These are phyloP conservation scores for Blastobotrys petasosporus DNA, from an alignment of 1,139 yeast species.

Conservation along the genomic window DNA sequence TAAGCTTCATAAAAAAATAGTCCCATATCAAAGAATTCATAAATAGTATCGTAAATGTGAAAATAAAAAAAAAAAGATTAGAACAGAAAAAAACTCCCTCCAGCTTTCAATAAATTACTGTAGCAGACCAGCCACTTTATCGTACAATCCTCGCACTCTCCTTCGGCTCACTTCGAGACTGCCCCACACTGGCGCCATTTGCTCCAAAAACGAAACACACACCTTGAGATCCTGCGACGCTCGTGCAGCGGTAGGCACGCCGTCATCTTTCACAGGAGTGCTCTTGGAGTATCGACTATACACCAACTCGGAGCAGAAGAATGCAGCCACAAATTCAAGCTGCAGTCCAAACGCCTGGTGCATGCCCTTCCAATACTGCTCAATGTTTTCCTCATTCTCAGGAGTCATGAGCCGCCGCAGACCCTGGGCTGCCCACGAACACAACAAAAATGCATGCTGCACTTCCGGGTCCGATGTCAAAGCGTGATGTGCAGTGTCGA, in stretches of 20 bases:
- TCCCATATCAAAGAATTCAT: too few relatives aligned
- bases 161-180: background rate
- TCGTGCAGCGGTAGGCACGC: background rate
- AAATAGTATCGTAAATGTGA: too few relatives aligned
- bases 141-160: background rate
- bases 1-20: too few relatives aligned
- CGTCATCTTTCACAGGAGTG: constrained; percentile 2
- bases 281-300: constrained; percentile 1
- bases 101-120: too few relatives aligned
- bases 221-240: background rate
- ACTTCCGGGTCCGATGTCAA: constrained; percentile 2
- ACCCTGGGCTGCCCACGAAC: constrained; percentile 5
- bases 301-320: constrained; percentile 4
- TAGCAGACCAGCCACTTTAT: background rate
- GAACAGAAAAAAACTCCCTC: too few relatives aligned
- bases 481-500: constrained; percentile 6
- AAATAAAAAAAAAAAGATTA: background rate
- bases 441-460: constrained; percentile 2
- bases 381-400: background rate
- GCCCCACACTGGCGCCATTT: constrained; percentile 1
- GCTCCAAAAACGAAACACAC: constrained; percentile 1
- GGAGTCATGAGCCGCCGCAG: constrained; percentile 2
- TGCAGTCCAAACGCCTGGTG: constrained; percentile 5
- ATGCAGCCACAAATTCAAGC: constrained; percentile 4
- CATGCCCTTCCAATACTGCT: constrained; percentile 5